phyloP scores from a whole-genome alignment of 1,139 yeast species.

The Saccharomycopsis phalli region DNA sequence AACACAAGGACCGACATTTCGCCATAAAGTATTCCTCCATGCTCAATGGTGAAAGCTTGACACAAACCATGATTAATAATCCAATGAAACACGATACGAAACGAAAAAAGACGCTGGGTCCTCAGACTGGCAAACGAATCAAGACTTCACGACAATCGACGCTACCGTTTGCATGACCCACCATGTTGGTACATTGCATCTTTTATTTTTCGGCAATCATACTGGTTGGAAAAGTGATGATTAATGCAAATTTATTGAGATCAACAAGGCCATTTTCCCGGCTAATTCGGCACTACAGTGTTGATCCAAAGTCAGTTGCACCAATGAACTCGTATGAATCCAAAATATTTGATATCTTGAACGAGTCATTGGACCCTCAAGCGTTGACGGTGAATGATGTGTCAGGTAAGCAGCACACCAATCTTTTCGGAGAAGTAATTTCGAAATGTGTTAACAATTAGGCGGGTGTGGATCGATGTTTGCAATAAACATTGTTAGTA shows the following conservation, averaged over 20 bases:
- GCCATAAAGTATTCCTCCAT: conserved; percentile 27
- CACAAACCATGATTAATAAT: conserved; percentile 18
- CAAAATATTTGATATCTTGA: conserved; percentile 38
- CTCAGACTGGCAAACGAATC: no score
- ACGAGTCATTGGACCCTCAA: conserved; percentile 36
- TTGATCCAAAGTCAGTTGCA: conserved; percentile 12
- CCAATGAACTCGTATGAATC: conserved; percentile 44
- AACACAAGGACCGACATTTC: conserved; percentile 30
- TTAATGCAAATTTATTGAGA: no score
- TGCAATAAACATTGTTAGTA: conserved; percentile 71
- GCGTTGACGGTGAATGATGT: conserved; percentile 44
- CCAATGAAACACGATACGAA: no score
- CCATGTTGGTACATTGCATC: background rate
- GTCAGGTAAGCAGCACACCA: no score
- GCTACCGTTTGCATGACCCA: no score
- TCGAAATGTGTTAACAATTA: conserved; percentile 1
- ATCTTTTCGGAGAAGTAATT: background rate
- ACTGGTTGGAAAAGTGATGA: no score
- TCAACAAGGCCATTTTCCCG: no score
- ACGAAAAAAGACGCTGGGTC: no score
- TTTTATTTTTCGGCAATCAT: background rate
- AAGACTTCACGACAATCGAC: no score
- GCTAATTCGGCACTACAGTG: conserved; percentile 11
- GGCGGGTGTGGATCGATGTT: conserved; percentile 99
- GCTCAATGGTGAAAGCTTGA: conserved; percentile 22